phyloP scores from a whole-genome alignment of 768 basidiomycete species.

The Crassisporium funariophilum region DNA sequence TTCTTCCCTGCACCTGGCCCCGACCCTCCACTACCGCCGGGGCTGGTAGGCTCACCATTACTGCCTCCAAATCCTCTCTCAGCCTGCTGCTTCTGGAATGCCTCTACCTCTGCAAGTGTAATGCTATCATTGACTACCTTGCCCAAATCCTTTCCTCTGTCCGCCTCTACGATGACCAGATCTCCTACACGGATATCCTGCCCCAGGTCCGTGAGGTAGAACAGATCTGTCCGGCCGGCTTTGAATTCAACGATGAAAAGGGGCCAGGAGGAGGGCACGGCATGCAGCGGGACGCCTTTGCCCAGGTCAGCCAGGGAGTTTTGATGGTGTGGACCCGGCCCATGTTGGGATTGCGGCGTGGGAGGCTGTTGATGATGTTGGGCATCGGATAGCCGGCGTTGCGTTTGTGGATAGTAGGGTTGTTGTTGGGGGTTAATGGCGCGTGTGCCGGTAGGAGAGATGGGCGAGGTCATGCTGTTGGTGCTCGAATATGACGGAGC shows the following conservation, averaged over 20 bases:
- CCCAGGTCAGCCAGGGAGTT: constrained; percentile 64
- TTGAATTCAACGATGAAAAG: constrained; percentile 98
- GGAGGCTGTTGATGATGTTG: constrained; percentile 25
- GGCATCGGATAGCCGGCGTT: constrained; percentile 45
- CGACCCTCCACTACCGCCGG: constrained; percentile 40
- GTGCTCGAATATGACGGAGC: constrained; percentile 42
- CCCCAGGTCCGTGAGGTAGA: constrained; percentile 75
- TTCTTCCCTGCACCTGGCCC: constrained; percentile 58
- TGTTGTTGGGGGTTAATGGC: constrained; percentile 48
- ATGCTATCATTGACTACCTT: constrained; percentile 91
- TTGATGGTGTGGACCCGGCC: constrained; percentile 21
- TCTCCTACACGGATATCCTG: constrained; percentile 77
- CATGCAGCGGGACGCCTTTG: constrained; percentile 83
- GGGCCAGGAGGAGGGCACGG: constrained; percentile 84
- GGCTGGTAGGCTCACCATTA: constrained; percentile 51
- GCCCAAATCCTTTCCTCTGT: constrained; percentile 91
- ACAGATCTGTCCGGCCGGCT: constrained; percentile 92
- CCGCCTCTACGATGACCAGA: constrained; percentile 95
- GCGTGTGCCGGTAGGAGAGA: constrained; percentile 50
- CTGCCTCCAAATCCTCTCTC: constrained; percentile 48
- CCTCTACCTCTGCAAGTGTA: constrained; percentile 87
- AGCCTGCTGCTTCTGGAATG: constrained; percentile 81
- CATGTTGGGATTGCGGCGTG: constrained; percentile 17
- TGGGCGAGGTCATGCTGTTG: constrained; percentile 49
- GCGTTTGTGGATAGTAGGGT: constrained; percentile 46